Evolutionary conservation across 805 yeast species (phyloP), one percentile per base, ranked within the genome.

Genomic region (Myxozyma geophila): DNA sequence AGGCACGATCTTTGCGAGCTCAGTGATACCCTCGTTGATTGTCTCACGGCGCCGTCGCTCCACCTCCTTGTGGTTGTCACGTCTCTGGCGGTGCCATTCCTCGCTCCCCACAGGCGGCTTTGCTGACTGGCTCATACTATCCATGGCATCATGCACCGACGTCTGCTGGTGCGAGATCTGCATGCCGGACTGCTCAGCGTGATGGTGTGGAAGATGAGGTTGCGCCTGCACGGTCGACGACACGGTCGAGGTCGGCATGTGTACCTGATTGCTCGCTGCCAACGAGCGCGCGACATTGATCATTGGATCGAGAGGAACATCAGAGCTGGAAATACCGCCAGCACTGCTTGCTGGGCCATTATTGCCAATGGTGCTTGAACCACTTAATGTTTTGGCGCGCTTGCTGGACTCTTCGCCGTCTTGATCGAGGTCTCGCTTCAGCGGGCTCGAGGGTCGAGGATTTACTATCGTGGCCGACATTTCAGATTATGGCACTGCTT

Each of bases 21-120:
- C 90, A 71, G 85, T 86, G 73, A 92, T 91, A n/a, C 97, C 97
- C 48, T 82, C 79, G 77, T 91, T 92, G 74, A 92, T 92, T 53
- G 87, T 84, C 74, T 92, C 96, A 73, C 98, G 85, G 76, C 98
- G 85, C 71, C 97, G 85, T 74, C 96, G 83, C 78, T 92, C 98
- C 23, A 92, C 98, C 77, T 92, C 97, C 77, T 92, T 92, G 79
- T 95, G 99, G 76, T 91, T 92, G 71, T 90, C 90, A 72, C 89
- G 87, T 72, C 97, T 86, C 74, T 86, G 85, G 65, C 82, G 82
- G 73, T 88, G 91, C 93, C 95, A 89, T 74, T 89, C 96, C 51
- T 87, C 90, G 37, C 88, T 77, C n/a, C 95, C 95, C 51, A 87
- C 88, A 10, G 78, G 73, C 2, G 92, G 90, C 74, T 85, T 87